Percentiles rank a stretch among this genome's conserved stretches.
Evolutionary conservation across 805 yeast species (phyloP).

Genomic region (Barnettozyma sucrosica): DNA sequence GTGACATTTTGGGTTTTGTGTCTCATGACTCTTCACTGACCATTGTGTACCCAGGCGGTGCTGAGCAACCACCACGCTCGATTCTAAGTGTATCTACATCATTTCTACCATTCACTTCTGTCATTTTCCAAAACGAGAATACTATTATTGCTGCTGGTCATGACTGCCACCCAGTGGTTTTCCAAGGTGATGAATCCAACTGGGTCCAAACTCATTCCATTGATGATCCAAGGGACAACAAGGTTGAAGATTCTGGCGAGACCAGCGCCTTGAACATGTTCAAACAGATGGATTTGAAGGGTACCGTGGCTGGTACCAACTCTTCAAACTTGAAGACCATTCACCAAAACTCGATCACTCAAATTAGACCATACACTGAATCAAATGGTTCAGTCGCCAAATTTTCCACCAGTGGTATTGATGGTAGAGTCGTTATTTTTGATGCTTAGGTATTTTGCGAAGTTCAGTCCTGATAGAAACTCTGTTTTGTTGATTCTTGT

Average conservation of each 20-base stretch:
- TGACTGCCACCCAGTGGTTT: slow-evolving; percentile 85
- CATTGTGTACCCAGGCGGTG: slow-evolving; percentile 70
- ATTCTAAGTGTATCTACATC: slow-evolving; percentile 55
- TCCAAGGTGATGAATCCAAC: slow-evolving; percentile 57
- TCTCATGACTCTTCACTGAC: slow-evolving; percentile 84
- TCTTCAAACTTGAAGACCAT: slow-evolving; percentile 58
- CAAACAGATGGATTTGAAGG: slow-evolving; percentile 92
- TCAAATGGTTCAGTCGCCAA: slow-evolving; percentile 42
- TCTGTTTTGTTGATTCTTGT: slow-evolving; percentile 21
- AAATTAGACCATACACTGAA: slow-evolving; percentile 46
- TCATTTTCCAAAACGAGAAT: slow-evolving; percentile 61
- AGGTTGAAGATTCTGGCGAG: slow-evolving; percentile 44
- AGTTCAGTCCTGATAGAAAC: slow-evolving; percentile 10
- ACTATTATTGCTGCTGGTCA: slow-evolving; percentile 85
- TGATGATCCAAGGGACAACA: slow-evolving; percentile 49
- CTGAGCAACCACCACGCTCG: slow-evolving; percentile 57
- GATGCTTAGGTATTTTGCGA: slow-evolving; percentile 30
- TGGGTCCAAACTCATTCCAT: slow-evolving; percentile 53
- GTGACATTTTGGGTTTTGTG: slow-evolving; percentile 72
- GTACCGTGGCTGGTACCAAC: slow-evolving; percentile 48
- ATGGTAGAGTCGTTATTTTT: slow-evolving; percentile 86
- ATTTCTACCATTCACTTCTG: slow-evolving; percentile 73
- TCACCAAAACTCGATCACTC: slow-evolving; percentile 86
- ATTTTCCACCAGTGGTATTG: slow-evolving; percentile 76
- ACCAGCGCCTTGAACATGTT: slow-evolving; percentile 88